Evolutionary conservation across 768 basidiomycete genomes (phyloP), one percentile per base, ranked within the genome.

Genomic region (Rhizopogon vulgaris): DNA sequence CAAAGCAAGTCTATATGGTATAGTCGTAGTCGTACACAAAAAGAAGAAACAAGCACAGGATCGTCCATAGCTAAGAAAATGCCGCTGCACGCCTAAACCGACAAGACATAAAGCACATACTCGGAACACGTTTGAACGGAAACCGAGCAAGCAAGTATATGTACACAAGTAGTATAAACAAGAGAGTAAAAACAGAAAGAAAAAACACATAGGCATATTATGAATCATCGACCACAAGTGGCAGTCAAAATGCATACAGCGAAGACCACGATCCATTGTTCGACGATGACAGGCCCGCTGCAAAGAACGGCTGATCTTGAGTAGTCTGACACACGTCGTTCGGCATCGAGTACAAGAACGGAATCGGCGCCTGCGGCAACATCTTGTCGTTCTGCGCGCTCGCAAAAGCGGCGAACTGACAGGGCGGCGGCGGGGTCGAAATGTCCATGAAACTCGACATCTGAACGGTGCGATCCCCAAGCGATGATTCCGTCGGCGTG

Each of bases 391-490:
- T 68, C 68, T 70, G 67, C 69, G 52, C 63, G 48, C 68, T 58
- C 11, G 39, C 32, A 17, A 66, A 70, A 56, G 68, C 52, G 58
- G 68, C 69, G 67, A 68, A 68, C 67, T 68, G 69, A 15, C 32
- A 34, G 14, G 45, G 22, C 60, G 64, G 54, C 17, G 68, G 67
- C 56, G 67, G 67, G 30, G 67, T 68, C 6, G 60, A 56, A 14
- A 68, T 73, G 54, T 83, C 80, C 59, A 74, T 65, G 52, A 81
- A 81, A 0, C 67, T 71, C 14, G 73, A 65, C 76, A 82, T 78
- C 57, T 83, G 82, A 22, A 82, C 69, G 0, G 79, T 83, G 22
- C 74, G 74, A 56, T 82, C 80, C 37, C 76, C 77, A 42, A 74
- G 67, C 5, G 78, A 78, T 0, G 78, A 83, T 51, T 80, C 81